Conservation (phyloP, 225 moss, liverwort and hornwort genomes). For the Polytrichum commune region DNA sequence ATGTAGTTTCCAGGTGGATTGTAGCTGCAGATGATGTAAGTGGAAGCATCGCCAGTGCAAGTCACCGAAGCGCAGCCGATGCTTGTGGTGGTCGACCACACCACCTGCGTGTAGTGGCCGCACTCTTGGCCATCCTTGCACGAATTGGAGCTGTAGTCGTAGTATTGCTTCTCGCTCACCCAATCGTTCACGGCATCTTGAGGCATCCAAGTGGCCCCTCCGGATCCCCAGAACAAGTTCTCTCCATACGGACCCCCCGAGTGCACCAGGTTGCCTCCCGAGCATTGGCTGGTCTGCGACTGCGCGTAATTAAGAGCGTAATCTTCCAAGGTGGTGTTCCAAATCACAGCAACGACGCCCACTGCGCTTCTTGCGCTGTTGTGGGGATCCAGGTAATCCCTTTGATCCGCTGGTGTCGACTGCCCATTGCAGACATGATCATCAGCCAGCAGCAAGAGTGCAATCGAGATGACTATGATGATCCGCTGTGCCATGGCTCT, state of each 20-base stretch:
- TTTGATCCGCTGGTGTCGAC: background rate
- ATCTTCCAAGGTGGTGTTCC: slow-evolving; percentile 9
- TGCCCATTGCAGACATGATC: background rate
- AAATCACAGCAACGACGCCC: background rate
- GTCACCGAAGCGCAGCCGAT: slow-evolving; percentile 28
- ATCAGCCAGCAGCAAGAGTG: too few species aligned
- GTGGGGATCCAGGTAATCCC: slow-evolving; percentile 11
- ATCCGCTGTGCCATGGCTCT: too few species aligned
- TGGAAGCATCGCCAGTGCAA: slow-evolving; percentile 27
- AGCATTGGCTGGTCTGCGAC: background rate
- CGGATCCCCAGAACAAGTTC: slow-evolving; percentile 18
- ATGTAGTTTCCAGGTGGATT: slow-evolving; percentile 18
- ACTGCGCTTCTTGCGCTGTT: slow-evolving; percentile 9
- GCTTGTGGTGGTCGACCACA: slow-evolving; percentile 18
- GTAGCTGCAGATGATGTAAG: slow-evolving; percentile 34
- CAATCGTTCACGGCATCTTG: slow-evolving; percentile 13
- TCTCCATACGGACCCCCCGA: slow-evolving; percentile 19
- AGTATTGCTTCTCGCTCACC: slow-evolving; percentile 9
- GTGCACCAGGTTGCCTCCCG: slow-evolving; percentile 11
- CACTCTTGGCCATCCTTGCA: slow-evolving; percentile 12
- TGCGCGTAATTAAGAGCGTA: slow-evolving; percentile 10
- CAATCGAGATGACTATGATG: too few species aligned
- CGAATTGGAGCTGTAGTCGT: slow-evolving; percentile 10
- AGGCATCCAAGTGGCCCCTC: background rate
- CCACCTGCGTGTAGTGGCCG: slow-evolving; percentile 31